Base-by-base conservation (phyloP, 331 rosid species). In the Rosa hybrid region DNA sequence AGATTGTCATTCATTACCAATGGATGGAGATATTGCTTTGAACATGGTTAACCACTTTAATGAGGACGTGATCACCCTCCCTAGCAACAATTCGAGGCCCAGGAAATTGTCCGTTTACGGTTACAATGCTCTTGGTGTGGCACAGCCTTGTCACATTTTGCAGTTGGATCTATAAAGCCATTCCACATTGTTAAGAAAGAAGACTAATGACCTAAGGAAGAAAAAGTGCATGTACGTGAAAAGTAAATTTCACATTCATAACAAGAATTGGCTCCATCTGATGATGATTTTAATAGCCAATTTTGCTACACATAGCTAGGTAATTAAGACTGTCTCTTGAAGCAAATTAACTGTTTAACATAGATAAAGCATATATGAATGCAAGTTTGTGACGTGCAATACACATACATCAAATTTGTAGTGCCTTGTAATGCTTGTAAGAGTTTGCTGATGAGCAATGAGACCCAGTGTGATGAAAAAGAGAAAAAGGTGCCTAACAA, bases 21-120 rank as follows among this genome's bases (percentile, higher is more conserved):
- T 92, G 97, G 48, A 92, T 67, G 27, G 91, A 39, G 62, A 90
- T 87, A 53, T 92, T 90, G 82, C 84, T 79, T 12, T 68, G 85
- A 27, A 90, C 94, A 80, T 88, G 83, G 62, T 91, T 91, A n/a
- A 75, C 84, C 23, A 91, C 97, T 84, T 83, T 81, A 59, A 92
- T 88, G 0, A 86, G 68, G 59, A 92, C 83, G 7, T 70, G 85
- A 12, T 92, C 97, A 12, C 89, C 94, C 80, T 92, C 97, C 18
- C 94, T 86, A 0, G 94, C 92, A 3, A 87, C 72, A 39, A 92
- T 84, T 6, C 83, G 85, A 20, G 97, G 94, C 14, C 97, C 91
- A 0, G 94, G 94, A 84, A 90, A 88, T 42, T 88, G 83, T 1
- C 92, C 91, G 62, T 91, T 91, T 46, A 87, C 94, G 10, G 94